phyloP scores from a whole-genome alignment of 1,139 yeast genomes.

The Sugiyamaella paludigena region DNA sequence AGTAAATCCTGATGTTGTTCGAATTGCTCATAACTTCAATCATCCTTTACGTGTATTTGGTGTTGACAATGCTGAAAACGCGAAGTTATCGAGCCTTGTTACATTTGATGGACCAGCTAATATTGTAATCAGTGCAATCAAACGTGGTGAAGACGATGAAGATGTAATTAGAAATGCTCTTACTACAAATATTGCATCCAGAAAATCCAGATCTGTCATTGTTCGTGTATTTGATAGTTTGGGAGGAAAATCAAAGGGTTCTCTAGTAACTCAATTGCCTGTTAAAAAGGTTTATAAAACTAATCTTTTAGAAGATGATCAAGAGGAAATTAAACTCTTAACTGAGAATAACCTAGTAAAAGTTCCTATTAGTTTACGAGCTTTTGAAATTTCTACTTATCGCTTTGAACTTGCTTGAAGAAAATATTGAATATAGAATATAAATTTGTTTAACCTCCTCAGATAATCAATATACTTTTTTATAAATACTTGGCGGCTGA shows the following conservation, averaged over 20 bases:
- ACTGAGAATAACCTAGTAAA: slow-evolving; percentile 27
- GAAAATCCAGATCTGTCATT: slow-evolving; percentile 44
- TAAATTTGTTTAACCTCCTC: too few species aligned
- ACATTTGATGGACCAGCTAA: slow-evolving; percentile 50
- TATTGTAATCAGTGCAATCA: slow-evolving; percentile 69
- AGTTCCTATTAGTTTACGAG: slow-evolving; percentile 52
- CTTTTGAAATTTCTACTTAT: slow-evolving; percentile 72
- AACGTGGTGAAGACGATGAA: slow-evolving; percentile 82
- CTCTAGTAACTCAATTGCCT: slow-evolving; percentile 34
- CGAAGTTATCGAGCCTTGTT: slow-evolving; percentile 22
- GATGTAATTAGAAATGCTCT: slow-evolving; percentile 42
- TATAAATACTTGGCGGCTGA: too few species aligned
- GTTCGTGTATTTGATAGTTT: slow-evolving; percentile 79
- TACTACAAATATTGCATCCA: slow-evolving; percentile 42
- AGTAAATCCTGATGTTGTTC: slow-evolving; percentile 62
- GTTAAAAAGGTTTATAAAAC: slow-evolving; percentile 55
- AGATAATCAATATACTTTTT: too few species aligned
- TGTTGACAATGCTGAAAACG: slow-evolving; percentile 35
- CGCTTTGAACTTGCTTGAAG: slow-evolving; percentile 24
- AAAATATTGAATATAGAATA: too few species aligned
- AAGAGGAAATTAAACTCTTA: slow-evolving; percentile 40
- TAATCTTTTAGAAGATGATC: slow-evolving; percentile 68
- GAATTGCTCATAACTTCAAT: slow-evolving; percentile 77
- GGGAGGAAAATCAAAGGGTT: slow-evolving; percentile 68
- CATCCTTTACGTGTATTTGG: slow-evolving; percentile 43